Conservation (phyloP, 2,329 filamentous ascomycete genomes). For the Diaporthe helianthi region DNA sequence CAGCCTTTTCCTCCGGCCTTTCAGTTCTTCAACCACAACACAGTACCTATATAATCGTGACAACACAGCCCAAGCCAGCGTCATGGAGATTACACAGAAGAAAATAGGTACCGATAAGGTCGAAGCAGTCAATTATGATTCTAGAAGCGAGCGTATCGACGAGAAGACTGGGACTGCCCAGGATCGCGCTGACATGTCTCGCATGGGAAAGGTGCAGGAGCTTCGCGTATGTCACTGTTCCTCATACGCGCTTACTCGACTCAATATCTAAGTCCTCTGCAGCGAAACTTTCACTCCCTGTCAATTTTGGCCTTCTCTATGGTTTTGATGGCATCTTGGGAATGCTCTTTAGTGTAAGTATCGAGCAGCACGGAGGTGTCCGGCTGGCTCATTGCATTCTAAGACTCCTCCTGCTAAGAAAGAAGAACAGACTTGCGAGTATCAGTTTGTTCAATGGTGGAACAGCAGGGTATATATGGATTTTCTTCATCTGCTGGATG, state of each 20-base stretch:
- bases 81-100: neutral
- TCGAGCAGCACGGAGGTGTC: neutral
- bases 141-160: neutral
- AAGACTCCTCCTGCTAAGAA: neutral
- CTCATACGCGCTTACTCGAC: neutral
- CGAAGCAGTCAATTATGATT: neutral
- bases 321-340: slow-evolving; percentile 62
- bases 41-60: neutral
- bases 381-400: neutral
- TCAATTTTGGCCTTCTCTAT: slow-evolving; percentile 61
- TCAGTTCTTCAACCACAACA: neutral
- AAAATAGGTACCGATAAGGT: neutral
- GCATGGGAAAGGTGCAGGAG: slow-evolving; percentile 58
- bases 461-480: slow-evolving; percentile 59
- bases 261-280: slow-evolving; percentile 35
- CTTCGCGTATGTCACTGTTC: slow-evolving; percentile 45
- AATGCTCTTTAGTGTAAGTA: slow-evolving; percentile 50
- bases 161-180: slow-evolving; percentile 29
- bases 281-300: slow-evolving; percentile 57
- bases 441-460: slow-evolving; percentile 56
- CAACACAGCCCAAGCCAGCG: too few species aligned
- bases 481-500: slow-evolving; percentile 55
- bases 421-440: slow-evolving; percentile 29
- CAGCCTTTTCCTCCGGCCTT: neutral
- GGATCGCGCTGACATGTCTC: slow-evolving; percentile 53